Base-by-base conservation (phyloP, 257 asterid genomes). In the Buddleja alternifolia region DNA sequence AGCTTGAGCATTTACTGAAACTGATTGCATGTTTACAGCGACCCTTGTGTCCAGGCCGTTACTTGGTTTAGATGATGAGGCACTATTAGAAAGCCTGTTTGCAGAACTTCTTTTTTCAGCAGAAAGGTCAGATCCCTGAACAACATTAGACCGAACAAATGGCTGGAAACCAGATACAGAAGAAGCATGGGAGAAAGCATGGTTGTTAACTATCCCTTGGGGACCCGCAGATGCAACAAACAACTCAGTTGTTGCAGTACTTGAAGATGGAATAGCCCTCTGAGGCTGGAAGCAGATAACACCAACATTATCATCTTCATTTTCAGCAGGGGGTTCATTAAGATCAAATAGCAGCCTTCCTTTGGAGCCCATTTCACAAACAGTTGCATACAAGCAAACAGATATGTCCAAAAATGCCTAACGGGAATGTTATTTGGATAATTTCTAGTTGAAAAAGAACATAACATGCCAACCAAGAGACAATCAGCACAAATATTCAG, bases 161-260 rank as follows among this genome's bases (percentile, higher is more conserved):
- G 99, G 99, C 86, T 91, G 99, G 81, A 94, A 94, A 65, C 96
- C 96, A 25, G 99, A 94, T 62, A 94, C 88, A 60, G 95, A 84
- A 66, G 99, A 87, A 55, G 96, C 97, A 75, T 94, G 99, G 70
- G 93, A 87, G 79, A 94, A 94, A 37, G 98, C 97, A 77, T 81
- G 72, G 81, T 89, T 91, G 84, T 94, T 94, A 47, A 87, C 86
- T 70, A 91, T 89, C 82, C 96, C 84, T 60, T 88, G 90, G 66
- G 88, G 79, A 82, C 86, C 81, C 66, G 79, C 67, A 53, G 97
- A 77, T 32, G 85, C 77, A 66, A 75, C 79, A 72, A 89, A 79
- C 77, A 87, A 80, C 60, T 86, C 88, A 20, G 95, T 62, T 70
- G 93, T 68, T 36, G 91, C 78, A 50, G 82, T 75, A 76, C 87